These are phyloP conservation scores for Metarhizium sp. DNA, from an alignment of 2,329 filamentous ascomycete species.

Conservation along the genomic window DNA sequence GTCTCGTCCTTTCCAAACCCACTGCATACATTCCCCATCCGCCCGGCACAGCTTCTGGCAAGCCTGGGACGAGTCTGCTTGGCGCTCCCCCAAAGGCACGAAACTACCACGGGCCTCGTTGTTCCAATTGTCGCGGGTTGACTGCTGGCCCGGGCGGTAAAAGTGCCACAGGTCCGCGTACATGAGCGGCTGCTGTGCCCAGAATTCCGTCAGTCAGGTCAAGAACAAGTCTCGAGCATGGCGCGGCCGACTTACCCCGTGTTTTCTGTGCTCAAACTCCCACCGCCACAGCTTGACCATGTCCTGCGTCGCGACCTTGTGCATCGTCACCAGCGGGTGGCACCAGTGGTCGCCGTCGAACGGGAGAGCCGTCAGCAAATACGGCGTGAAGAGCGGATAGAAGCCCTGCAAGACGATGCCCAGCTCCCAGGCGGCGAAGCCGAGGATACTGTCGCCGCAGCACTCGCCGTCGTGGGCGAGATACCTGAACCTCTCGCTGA, in stretches of 20 bases:
- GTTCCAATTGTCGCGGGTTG: conserved; percentile 17
- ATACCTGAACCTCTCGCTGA: conserved; percentile 6
- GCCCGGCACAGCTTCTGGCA: conserved; percentile 17
- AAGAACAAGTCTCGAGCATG: conserved; percentile 11
- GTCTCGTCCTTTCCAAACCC: conserved; percentile 20
- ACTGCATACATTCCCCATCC: conserved; percentile 17
- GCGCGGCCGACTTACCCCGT: conserved; percentile 10
- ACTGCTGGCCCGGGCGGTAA: conserved; percentile 19
- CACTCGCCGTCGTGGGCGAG: conserved; percentile 4
- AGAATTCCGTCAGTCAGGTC: not conserved
- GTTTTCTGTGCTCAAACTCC: conserved; percentile 11
- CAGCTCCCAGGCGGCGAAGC: conserved; percentile 2
- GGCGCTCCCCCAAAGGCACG: conserved; percentile 13
- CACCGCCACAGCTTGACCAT: conserved; percentile 22
- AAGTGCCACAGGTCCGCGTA: conserved; percentile 29
- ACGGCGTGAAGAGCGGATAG: conserved; percentile 9
- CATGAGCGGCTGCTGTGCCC: conserved; percentile 21
- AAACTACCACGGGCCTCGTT: conserved; percentile 20
- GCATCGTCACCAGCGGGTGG: conserved; percentile 8
- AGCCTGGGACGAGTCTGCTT: conserved; percentile 16
- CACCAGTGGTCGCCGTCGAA: conserved; percentile 8
- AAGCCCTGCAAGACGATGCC: conserved; percentile 7
- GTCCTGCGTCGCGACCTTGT: conserved; percentile 6
- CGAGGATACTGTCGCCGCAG: conserved; percentile 9
- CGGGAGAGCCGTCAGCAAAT: conserved; percentile 2